Base-by-base conservation (phyloP, 768 basidiomycete species). In the Tylopilus sp. region DNA sequence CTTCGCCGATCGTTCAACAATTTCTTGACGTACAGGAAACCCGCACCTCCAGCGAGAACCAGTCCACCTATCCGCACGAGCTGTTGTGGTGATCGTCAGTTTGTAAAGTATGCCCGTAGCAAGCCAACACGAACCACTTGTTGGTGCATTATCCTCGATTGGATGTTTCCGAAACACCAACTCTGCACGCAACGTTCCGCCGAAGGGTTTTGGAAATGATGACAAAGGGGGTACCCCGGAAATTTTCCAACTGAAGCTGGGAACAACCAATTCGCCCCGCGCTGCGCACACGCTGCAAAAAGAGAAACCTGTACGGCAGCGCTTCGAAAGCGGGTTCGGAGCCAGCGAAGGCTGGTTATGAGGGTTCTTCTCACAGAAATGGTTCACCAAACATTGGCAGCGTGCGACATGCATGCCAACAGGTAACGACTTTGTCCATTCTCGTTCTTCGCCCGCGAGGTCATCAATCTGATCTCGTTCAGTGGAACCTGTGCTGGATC, bases 11-110 rank as follows among this genome's bases (percentile, higher is more conserved):
- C 55, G 7, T 40, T 56, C 57, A 70, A 52, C 24, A 69, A 49
- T 16, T 53, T 68, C 48, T 70, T 70, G 49, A 66, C 68, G 24
- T 64, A 69, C 34, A 70, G 44, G 52, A 70, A 70, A 40, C 68
- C 61, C 0, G 56, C 65, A 16, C 68, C 68, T 11, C 62, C 68
- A 4, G 57, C 58, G 26, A 70, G 53, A 46, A 66, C 63, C 45
- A 70, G 45, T n/a, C 54, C 57, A n/a, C 60, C 68, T 55, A 68
- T 54, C 16, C 64, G 62, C n/a, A 57, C 42, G 22, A 61, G 29
- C 68, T 70, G 52, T 37, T 6, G 21, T 48, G 8, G 38, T 21
- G 16, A 37, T 14, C 17, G 29, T 45, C 30, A 31, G 45, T 11
- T 43, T n/a, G n/a, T n/a, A n/a, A n/a, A n/a, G n/a, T n/a, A n/a